These are phyloP conservation scores for Sugiyamaella japonica DNA, from an alignment of 1,139 yeast genomes.

Conservation along the genomic window DNA sequence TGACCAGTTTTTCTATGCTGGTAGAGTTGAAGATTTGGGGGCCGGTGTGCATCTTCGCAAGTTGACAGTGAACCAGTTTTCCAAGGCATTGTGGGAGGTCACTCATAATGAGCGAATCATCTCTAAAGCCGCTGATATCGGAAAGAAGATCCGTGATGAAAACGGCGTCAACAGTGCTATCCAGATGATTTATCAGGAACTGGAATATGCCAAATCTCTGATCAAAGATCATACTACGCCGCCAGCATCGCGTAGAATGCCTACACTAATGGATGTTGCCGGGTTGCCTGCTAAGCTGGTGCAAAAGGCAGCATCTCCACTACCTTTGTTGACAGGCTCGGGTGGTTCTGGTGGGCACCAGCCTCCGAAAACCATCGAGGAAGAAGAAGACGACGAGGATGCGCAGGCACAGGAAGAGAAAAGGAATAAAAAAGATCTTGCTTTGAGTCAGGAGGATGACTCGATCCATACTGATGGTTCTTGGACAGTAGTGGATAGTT, in stretches of 20 bases:
- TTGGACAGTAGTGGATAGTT: conserved; percentile 27
- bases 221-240: conserved; percentile 22
- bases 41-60: conserved; percentile 76
- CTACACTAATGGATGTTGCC: conserved; percentile 18
- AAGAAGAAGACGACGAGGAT: neutral
- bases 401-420: conserved; percentile 1
- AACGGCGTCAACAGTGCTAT: conserved; percentile 81
- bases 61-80: conserved; percentile 60
- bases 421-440: neutral
- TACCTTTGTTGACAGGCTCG: conserved; percentile 3
- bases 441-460: conserved; percentile 16
- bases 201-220: conserved; percentile 62
- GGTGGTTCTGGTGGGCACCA: neutral
- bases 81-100: conserved; percentile 67
- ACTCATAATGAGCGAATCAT: conserved; percentile 67
- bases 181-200: conserved; percentile 68
- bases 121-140: conserved; percentile 62
- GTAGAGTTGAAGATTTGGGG: conserved; percentile 83
- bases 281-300: conserved; percentile 17
- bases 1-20: conserved; percentile 90
- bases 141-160: conserved; percentile 63
- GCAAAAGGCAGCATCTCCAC: conserved; percentile 9
- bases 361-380: neutral
- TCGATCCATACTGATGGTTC: conserved; percentile 26
- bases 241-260: conserved; percentile 7